These are phyloP conservation scores for Malassezia cuniculi DNA, from an alignment of 1,284 basidiomycete species.

Conservation along the genomic window DNA sequence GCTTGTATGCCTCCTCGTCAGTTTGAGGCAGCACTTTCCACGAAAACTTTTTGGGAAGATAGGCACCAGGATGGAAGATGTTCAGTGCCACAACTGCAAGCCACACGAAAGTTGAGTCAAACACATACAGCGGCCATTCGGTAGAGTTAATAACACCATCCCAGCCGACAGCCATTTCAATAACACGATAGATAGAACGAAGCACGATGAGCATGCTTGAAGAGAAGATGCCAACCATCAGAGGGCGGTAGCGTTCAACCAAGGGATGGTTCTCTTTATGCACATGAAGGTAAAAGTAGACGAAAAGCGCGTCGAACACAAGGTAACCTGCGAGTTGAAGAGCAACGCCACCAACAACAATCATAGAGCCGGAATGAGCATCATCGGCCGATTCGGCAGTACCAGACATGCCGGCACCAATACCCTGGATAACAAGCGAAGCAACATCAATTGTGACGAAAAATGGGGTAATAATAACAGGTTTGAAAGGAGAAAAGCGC, in stretches of 20 bases:
- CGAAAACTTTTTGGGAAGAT: conserved; percentile 12
- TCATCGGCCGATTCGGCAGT: conserved; percentile 11
- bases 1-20: too few species aligned
- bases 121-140: conserved; percentile 22
- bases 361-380: conserved; percentile 12
- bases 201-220: conserved; percentile 20
- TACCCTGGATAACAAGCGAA: conserved; percentile 20
- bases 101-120: conserved; percentile 17
- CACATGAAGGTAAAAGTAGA: conserved; percentile 10
- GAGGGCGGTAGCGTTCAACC: neutral
- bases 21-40: too few species aligned
- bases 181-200: conserved; percentile 19
- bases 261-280: conserved; percentile 1
- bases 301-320: conserved; percentile 16
- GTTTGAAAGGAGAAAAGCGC: conserved; percentile 13
- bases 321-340: conserved; percentile 20
- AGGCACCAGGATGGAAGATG: conserved; percentile 15
- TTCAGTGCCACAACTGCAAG: conserved; percentile 16
- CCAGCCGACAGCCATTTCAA: conserved; percentile 26
- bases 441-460: conserved; percentile 24
- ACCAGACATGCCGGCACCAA: conserved; percentile 18
- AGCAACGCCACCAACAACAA: conserved; percentile 19
- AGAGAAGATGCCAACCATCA: conserved; percentile 14
- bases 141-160: conserved; percentile 17
- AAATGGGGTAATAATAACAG: conserved; percentile 19